A percentile compares a stretch with the other conserved stretches of the same genome.
phyloP scores from a whole-genome alignment of 225 moss, liverwort and hornwort species.

The Rhytidiadelphus loreus region DNA sequence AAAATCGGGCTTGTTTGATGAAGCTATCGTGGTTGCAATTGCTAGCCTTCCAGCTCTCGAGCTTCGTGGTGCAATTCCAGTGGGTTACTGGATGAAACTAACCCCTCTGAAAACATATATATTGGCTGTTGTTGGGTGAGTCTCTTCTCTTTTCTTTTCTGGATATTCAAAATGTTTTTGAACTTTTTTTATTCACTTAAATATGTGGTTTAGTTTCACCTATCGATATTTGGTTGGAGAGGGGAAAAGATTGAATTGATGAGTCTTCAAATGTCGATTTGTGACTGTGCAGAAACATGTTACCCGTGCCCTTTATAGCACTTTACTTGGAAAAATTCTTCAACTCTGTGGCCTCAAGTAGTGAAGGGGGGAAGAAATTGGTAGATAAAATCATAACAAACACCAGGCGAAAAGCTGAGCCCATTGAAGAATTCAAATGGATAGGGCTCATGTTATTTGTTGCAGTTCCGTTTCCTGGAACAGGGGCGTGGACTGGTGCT shows the following conservation, averaged over 20 bases:
- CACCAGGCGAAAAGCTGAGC: conserved; percentile 59
- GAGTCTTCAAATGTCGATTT: neutral
- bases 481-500: conserved; percentile 95
- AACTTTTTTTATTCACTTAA: neutral
- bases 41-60: conserved; percentile 89
- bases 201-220: neutral
- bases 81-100: conserved; percentile 86
- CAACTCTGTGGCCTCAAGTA: conserved; percentile 39
- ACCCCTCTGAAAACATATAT: conserved; percentile 54
- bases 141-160: neutral
- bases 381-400: conserved; percentile 51
- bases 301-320: conserved; percentile 74
- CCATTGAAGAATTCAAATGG: conserved; percentile 92
- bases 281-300: conserved; percentile 64
- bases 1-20: conserved; percentile 69
- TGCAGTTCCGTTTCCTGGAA: conserved; percentile 90
- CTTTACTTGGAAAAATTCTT: conserved; percentile 65
- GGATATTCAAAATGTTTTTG: neutral
- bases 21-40: conserved; percentile 63
- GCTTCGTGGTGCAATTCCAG: conserved; percentile 91
- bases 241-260: neutral
- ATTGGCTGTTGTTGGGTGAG: conserved; percentile 64
- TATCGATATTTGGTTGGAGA: neutral
- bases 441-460: conserved; percentile 88
- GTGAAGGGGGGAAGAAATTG: conserved; percentile 33